Conservation (phyloP, 179 eudicot genomes). For the Silene noctiflora region DNA sequence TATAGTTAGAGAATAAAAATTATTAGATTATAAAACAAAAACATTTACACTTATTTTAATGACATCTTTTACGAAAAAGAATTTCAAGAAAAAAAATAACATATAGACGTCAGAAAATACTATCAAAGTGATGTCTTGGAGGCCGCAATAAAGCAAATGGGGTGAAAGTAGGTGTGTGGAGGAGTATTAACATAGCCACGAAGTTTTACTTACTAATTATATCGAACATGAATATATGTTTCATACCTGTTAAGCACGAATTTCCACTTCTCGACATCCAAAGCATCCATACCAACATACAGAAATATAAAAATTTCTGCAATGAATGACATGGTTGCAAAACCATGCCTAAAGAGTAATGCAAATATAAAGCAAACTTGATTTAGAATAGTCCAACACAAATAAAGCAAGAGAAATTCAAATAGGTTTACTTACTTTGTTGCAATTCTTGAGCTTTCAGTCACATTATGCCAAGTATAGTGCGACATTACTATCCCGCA, state of each 20-base stretch:
- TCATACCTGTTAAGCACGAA: constrained; percentile 26
- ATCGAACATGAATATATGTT: not conserved
- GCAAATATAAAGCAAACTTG: not conserved
- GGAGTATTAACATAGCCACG: too few relatives aligned
- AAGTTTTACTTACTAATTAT: not conserved
- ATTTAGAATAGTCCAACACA: not conserved
- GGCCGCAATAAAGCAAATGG: too few relatives aligned
- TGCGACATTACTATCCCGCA: constrained; percentile 34
- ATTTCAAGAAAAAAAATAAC: too few relatives aligned
- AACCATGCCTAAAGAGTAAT: constrained; percentile 48
- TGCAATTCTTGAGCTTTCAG: constrained; percentile 27
- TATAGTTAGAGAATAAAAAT: too few relatives aligned
- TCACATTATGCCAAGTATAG: constrained; percentile 31
- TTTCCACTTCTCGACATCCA: constrained; percentile 63
- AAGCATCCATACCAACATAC: constrained; percentile 73
- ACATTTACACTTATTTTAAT: too few relatives aligned
- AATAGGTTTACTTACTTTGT: constrained; percentile 19
- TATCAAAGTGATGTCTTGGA: too few relatives aligned
- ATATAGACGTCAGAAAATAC: too few relatives aligned
- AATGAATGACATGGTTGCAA: constrained; percentile 64
- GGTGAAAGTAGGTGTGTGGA: too few relatives aligned
- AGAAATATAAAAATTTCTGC: constrained; percentile 61
- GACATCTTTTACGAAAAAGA: too few relatives aligned
- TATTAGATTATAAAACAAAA: too few relatives aligned
- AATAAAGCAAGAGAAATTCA: not conserved